Evolutionary conservation across 495 filamentous ascomycete genomes (phyloP), one percentile per base, ranked within the genome.

Genomic region (Penicillium chermesinum): DNA sequence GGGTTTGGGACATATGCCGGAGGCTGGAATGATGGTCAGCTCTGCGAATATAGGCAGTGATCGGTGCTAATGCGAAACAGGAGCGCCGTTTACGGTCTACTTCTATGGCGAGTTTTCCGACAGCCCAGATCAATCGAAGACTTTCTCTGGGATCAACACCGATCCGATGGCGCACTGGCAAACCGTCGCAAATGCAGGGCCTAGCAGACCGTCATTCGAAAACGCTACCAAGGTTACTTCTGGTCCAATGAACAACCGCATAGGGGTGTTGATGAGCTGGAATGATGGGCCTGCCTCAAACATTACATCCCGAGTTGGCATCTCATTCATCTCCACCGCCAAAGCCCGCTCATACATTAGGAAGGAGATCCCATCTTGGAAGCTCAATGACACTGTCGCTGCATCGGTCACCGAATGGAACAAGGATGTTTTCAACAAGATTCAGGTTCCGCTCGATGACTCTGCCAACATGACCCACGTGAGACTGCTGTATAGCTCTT

Each of bases 401-500:
- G 48, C 66, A 3, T 64, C 82, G 0, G 68, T 75, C 2, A 65
- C 72, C 20, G 73, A 74, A 25, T 87, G 85, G 84, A 73, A 73
- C 47, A 50, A 74, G 34, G 83, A 87, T 63, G 66, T 88, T 3
- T 79, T 76, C 48, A 73, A 74, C 0, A 80, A 86, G 42, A 66
- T 70, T n/a, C 71, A 83, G 17, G 74, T 80, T 0, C 63, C 80
- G 1, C 67, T 72, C 7, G 76, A 75, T 8, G 72, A 75, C 13
- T 66, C 70, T 0, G 66, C 74, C 1, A 65, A 83, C 40, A 77
- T 63, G 45, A 84, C 76, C 43, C 80, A 85, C 58, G 83, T 82
- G 59, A 78, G 77, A 40, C 75, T 82, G 6, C 72, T 86, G 7
- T 88, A 88, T 53, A 73, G 84, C 33, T 86, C 82, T 1, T 77